Percentiles rank a stretch among this genome's conserved stretches.
phyloP scores from a whole-genome alignment of 1,139 yeast genomes.

The Pichia sp. region DNA sequence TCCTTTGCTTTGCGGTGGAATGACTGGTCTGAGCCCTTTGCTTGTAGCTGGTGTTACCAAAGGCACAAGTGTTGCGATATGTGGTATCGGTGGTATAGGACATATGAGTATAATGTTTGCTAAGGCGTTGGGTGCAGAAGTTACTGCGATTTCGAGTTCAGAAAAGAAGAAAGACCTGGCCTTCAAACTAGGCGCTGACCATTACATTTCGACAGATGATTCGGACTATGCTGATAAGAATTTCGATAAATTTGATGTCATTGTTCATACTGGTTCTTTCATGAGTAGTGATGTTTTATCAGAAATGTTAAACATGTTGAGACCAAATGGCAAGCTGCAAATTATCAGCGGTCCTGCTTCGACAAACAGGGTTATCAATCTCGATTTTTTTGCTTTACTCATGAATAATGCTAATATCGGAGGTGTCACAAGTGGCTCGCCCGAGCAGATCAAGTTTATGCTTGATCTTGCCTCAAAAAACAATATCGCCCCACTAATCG shows the following conservation, averaged over 20 bases:
- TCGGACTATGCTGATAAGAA: constrained; percentile 36
- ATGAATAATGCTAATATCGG: constrained; percentile 35
- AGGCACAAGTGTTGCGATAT: constrained; percentile 43
- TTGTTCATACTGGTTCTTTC: constrained; percentile 46
- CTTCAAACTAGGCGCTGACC: constrained; percentile 46
- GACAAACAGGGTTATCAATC: constrained; percentile 28
- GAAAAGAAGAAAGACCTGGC: constrained; percentile 47
- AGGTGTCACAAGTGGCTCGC: constrained; percentile 38
- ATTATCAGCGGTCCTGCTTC: constrained; percentile 42
- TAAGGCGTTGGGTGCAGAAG: constrained; percentile 52
- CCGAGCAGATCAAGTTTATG: constrained; percentile 50
- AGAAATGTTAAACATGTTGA: constrained; percentile 35
- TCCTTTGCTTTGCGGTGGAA: constrained; percentile 61
- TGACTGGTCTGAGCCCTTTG: constrained; percentile 54
- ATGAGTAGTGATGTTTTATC: constrained; percentile 36
- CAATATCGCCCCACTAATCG: constrained; percentile 52
- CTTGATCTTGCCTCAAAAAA: constrained; percentile 50
- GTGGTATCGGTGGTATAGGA: constrained; percentile 56
- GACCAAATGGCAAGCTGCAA: constrained; percentile 40
- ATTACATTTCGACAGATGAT: constrained; percentile 41
- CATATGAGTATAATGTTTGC: constrained; percentile 52
- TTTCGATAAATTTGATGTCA: constrained; percentile 42
- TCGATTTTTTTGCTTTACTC: constrained; percentile 30
- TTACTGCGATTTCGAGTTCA: constrained; percentile 49
- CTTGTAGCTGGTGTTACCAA: constrained; percentile 36